phyloP scores from a whole-genome alignment of 164 flowering plant genomes.

The Liquidambar formosana region DNA sequence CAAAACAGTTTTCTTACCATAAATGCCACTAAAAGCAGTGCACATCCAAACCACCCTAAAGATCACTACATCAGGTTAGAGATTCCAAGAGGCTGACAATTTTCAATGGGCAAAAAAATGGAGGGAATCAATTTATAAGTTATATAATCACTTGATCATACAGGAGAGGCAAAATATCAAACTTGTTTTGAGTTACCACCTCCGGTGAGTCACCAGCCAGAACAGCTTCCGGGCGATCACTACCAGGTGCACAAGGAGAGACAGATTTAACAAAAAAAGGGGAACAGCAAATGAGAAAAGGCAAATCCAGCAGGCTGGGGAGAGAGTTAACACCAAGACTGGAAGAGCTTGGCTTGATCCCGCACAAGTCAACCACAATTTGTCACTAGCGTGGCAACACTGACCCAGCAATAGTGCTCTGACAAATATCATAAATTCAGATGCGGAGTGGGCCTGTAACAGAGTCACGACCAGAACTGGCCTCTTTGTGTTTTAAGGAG shows the following conservation, averaged over 20 bases:
- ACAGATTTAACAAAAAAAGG: constrained; percentile 10
- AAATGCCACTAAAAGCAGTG: constrained; percentile 5
- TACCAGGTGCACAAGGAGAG: constrained; percentile 53
- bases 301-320: constrained; percentile 7
- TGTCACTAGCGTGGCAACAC: constrained; percentile 7
- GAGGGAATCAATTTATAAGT: constrained; percentile 7
- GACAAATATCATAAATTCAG: constrained; percentile 18
- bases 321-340: constrained; percentile 7
- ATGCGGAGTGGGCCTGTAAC: constrained; percentile 53
- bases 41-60: constrained; percentile 14
- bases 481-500: constrained; percentile 60
- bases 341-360: constrained; percentile 11
- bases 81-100: not conserved
- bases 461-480: constrained; percentile 48
- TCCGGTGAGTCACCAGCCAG: constrained; percentile 44
- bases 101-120: not conserved
- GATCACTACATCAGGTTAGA: constrained; percentile 7
- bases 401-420: not conserved
- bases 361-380: constrained; percentile 7
- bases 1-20: constrained; percentile 3
- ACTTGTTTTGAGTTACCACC: constrained; percentile 41
- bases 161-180: constrained; percentile 1
- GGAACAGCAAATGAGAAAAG: constrained; percentile 1
- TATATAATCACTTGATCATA: constrained; percentile 12
- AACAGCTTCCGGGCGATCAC: constrained; percentile 26